Evolutionary conservation across 306 rosid species (phyloP), one percentile per base, ranked within the genome.

Genomic region (Dryas drummondii): DNA sequence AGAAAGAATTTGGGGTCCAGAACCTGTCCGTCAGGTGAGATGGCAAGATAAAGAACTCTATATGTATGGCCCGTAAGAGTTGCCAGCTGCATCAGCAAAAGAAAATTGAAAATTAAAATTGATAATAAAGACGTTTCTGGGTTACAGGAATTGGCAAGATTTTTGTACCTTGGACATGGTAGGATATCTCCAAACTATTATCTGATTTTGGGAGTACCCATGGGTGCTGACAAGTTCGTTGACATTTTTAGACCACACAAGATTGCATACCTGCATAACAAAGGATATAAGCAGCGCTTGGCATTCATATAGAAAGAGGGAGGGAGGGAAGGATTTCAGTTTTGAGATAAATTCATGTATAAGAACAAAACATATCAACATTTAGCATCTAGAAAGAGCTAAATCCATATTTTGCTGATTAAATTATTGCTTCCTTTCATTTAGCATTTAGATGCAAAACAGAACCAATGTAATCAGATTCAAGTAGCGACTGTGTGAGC

Each of bases 21-120:
- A 82, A 96, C 99, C 96, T 96, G 99, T 84, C 99, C 99, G 68
- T 96, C 99, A 0, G 98, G 99, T 17, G 98, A 96, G 74, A 92
- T 92, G 80, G 99, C 97, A 72, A 96, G 98, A 92, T 92, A 92
- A 61, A 96, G 98, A 78, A 96, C 99, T 77, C 97, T 85, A 75
- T 85, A 92, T 13, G 97, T 87, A 85, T 96, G 99, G 37, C 99
- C 99, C 0, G 97, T 96, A 78, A 92, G 97, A 73, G 99, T 92
- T 41, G 98, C 99, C 80, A 90, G 77, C 99, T 96, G 82, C 78
- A 77, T 19, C 27, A 62, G 77, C 57, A 80, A 70, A 82, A 65
- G 42, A 74, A 75, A 81, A 49, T 14, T 51, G 13, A 32, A 68
- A 72, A 65, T 73, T 63, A 32, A 76, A 61, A 53, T 9, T 19